Base-by-base conservation (phyloP, 2,329 filamentous ascomycete genomes). In the Falciphora oryzae region DNA sequence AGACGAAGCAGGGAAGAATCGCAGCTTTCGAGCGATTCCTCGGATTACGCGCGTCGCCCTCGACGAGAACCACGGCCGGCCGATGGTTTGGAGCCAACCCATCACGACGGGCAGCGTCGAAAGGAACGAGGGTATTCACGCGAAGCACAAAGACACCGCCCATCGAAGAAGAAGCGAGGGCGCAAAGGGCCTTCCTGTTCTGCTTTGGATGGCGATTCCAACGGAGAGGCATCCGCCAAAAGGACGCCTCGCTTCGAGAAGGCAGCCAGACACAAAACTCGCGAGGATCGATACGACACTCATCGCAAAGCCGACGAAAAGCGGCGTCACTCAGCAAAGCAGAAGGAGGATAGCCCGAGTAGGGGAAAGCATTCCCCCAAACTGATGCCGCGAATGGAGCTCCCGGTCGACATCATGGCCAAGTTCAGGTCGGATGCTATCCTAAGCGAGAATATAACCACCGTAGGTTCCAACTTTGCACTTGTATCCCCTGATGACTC, bases 401-500 rank as follows among this genome's bases (percentile, higher is more conserved):
- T 76, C 0, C 73, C 78, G 18, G 78, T 77, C 63, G 80, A 83
- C 57, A 76, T 88, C 10, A 81, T 87, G 73, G 73, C 78, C 8
- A 81, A 81, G 27, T 90, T 89, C 67, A 75, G 75, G 16, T 87
- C 86, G 1, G 73, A 79, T 4, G 81, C 81, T 63, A 79, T 89
- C 57, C 73, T 79, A 14, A 78, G 78, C 61, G 75, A 79, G n/a
- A 79, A 83, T 13, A 74, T 86, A 63, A 86, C 83, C 22, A 10
- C 18, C 1, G 84, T 86, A 71, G 69, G 78, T 57, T 61, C 35
- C 27, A 53, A 14, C 32, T 44, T 4, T 13, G 59, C 27, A 44
- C 3, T 22, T 44, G 56, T 14, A 25, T 29, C 11, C 18, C 11
- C 11, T 38, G 25, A 10, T 13, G 61, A 57, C 13, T 61, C 66